These are phyloP conservation scores for Vigna radiata DNA, from an alignment of 306 rosid genomes.

Conservation along the genomic window DNA sequence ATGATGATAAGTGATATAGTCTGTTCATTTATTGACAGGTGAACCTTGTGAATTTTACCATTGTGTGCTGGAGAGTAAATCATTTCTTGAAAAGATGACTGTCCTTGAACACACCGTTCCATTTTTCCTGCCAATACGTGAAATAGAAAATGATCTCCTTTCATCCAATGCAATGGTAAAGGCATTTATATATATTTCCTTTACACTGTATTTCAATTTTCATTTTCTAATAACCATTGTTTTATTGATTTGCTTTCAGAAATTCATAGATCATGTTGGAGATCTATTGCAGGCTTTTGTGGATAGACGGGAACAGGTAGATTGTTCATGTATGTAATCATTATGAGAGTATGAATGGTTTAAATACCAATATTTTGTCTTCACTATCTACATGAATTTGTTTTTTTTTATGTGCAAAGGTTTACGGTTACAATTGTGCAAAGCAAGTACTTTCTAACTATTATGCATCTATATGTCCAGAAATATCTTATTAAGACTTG, in stretches of 20 bases:
- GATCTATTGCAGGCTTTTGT: slow-evolving; percentile 94
- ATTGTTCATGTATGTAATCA: slow-evolving; percentile 47
- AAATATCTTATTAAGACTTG: slow-evolving; percentile 8
- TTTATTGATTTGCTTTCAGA: slow-evolving; percentile 63
- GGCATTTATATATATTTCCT: slow-evolving; percentile 47
- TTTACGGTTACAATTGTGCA: slow-evolving; percentile 19
- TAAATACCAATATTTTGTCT: slow-evolving; percentile 19
- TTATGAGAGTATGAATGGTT: slow-evolving; percentile 35
- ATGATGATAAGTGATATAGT: slow-evolving; percentile 33
- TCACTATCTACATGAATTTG: slow-evolving; percentile 16
- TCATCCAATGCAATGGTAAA: slow-evolving; percentile 90
- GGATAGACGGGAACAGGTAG: slow-evolving; percentile 98
- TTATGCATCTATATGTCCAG: neutral
- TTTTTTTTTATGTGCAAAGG: slow-evolving; percentile 10
- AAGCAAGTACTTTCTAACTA: slow-evolving; percentile 28
- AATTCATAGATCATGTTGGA: slow-evolving; percentile 91
- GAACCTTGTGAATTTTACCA: slow-evolving; percentile 85
- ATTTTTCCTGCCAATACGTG: slow-evolving; percentile 83
- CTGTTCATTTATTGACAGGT: slow-evolving; percentile 59
- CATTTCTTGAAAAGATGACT: slow-evolving; percentile 95
- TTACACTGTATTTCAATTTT: slow-evolving; percentile 42
- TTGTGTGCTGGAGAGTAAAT: slow-evolving; percentile 94
- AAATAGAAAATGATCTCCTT: slow-evolving; percentile 87
- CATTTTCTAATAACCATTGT: slow-evolving; percentile 29
- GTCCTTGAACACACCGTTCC: slow-evolving; percentile 94